Base-by-base conservation (phyloP, 768 basidiomycete genomes). In the Mycena capillaripes region DNA sequence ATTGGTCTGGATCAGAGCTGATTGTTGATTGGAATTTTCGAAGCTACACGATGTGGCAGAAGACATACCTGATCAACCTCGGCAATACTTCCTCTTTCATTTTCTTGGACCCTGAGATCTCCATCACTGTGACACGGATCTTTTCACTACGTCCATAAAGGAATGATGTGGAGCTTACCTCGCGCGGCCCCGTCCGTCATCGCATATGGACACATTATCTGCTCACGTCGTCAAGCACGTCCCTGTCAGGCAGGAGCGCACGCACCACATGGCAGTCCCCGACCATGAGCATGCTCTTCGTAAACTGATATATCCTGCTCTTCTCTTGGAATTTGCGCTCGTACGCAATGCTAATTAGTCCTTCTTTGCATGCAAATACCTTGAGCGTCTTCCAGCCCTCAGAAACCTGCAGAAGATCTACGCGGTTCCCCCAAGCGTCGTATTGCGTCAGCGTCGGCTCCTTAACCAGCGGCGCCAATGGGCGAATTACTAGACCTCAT, bases 171-270 rank as follows among this genome's bases (percentile, higher is more conserved):
- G 14, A 27, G 71, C 81, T 42, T 46, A 88, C 88, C 85, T 76
- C 93, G 84, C 10, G 94, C 93, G 42, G 87, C 86, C 0, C 94
- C 94, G 78, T 95, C 94, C 0, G 93, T 92, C 94, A 95, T 95
- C 42, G 89, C 90, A 67, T 93, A 79, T 1, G 94, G 94, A 68
- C 93, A 95, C 69, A 91, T 88, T 11, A 92, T 85, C 90, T 92
- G 38, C 29, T 30, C 29, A 14, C 36, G 23, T 19, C 32, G 50
- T 42, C 61, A 29, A n/a, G 46, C 30, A 29, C 29, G 57, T 4
- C 23, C 23, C 12, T 34, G 46, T 34, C 56, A 38, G 23, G 21
- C 23, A 34, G 40, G 48, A 21, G 36, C 4, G 44, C 25, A 80
- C 85, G 34, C 60, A 75, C 74, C 74, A 72, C 89, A 77, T 92